Evolutionary conservation across 2,329 filamentous ascomycete genomes (phyloP).

Genomic region (Alternaria gaisen): DNA sequence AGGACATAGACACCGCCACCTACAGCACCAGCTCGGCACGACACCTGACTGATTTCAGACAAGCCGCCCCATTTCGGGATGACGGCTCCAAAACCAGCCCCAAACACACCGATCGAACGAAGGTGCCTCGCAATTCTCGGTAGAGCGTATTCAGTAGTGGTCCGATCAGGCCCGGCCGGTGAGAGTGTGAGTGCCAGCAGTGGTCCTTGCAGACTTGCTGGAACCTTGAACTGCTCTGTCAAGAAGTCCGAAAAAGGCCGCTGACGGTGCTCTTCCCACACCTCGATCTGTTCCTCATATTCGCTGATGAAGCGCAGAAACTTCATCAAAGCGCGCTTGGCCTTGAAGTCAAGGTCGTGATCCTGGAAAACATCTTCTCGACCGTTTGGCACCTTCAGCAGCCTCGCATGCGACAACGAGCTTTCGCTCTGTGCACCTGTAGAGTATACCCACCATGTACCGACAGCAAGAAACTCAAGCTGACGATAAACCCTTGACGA

Average conservation of each 20-base stretch:
- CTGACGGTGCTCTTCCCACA: constrained; percentile 67
- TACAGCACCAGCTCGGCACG: constrained; percentile 88
- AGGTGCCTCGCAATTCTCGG: constrained; percentile 80
- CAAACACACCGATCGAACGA: constrained; percentile 85
- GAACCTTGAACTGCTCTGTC: constrained; percentile 61
- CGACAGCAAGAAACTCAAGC: constrained; percentile 91
- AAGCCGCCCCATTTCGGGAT: constrained; percentile 92
- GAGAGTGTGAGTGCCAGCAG: constrained; percentile 78
- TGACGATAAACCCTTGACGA: constrained; percentile 88
- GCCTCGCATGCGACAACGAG: constrained; percentile 28
- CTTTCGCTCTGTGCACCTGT: constrained; percentile 11
- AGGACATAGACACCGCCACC: constrained; percentile 92
- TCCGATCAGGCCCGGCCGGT: constrained; percentile 63
- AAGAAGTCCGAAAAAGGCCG: constrained; percentile 68
- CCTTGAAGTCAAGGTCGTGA: constrained; percentile 75
- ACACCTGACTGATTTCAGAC: constrained; percentile 89
- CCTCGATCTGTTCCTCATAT: constrained; percentile 67
- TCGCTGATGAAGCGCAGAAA: constrained; percentile 88
- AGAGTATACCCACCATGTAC: constrained; percentile 85
- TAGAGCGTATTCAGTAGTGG: constrained; percentile 73
- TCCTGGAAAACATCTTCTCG: constrained; percentile 92
- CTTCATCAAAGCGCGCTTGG: constrained; percentile 90
- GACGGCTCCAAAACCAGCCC: constrained; percentile 86
- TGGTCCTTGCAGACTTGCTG: constrained; percentile 71
- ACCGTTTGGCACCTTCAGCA: constrained; percentile 83